phyloP scores from a whole-genome alignment of 257 asterid species.

The Primulina eburnea region DNA sequence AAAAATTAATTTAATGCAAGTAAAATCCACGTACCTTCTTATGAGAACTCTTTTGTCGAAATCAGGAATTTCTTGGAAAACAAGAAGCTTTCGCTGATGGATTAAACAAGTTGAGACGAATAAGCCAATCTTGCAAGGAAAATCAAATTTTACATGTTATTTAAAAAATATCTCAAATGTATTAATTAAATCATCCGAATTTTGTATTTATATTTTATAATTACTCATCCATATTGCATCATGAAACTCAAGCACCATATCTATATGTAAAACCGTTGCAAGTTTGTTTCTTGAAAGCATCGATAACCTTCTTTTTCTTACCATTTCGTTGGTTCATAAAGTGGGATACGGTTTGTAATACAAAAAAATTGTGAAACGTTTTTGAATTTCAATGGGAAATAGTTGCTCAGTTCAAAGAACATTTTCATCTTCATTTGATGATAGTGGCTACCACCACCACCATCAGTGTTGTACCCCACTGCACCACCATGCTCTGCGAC shows the following conservation, averaged over 20 bases:
- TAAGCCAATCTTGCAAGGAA: too few relatives aligned
- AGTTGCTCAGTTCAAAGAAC: constrained; percentile 33
- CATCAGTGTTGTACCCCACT: constrained; percentile 31
- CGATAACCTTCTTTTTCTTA: too few relatives aligned
- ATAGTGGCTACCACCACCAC: constrained; percentile 30
- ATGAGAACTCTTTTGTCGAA: neutral
- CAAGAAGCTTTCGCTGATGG: constrained; percentile 10
- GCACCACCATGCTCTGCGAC: constrained; percentile 37
- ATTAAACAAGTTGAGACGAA: neutral
- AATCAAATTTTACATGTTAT: too few relatives aligned
- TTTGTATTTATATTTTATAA: too few relatives aligned
- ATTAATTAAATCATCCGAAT: too few relatives aligned
- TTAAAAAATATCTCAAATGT: too few relatives aligned
- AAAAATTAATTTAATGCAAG: neutral
- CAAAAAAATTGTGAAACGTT: neutral
- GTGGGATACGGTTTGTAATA: neutral
- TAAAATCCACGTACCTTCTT: neutral
- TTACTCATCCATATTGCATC: too few relatives aligned
- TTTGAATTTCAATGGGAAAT: constrained; percentile 33
- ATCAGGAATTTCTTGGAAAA: constrained; percentile 7
- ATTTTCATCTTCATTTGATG: constrained; percentile 31
- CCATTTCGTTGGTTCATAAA: neutral
- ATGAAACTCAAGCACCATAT: too few relatives aligned
- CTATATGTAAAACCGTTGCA: too few relatives aligned
- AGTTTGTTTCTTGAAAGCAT: too few relatives aligned